phyloP scores from a whole-genome alignment of 176 grass and related monocot genomes.

The Bonia amplexicaulis region DNA sequence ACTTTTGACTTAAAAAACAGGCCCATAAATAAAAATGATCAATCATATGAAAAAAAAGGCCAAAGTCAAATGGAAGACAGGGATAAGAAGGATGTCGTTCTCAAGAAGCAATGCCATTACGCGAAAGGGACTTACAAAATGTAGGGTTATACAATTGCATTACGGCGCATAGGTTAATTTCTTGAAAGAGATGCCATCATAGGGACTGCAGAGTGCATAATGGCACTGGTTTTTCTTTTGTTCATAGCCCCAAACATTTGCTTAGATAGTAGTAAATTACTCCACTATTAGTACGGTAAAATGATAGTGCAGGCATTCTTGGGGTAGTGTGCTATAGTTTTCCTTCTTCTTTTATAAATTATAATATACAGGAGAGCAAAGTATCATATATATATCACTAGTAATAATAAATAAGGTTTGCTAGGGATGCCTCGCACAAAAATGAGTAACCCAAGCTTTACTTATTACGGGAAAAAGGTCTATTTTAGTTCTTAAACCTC shows the following conservation, averaged over 20 bases:
- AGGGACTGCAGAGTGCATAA: background rate
- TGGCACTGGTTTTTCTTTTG: background rate
- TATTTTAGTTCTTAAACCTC: background rate
- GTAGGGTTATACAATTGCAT: background rate
- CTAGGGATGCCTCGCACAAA: background rate
- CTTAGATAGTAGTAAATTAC: background rate
- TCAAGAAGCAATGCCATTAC: background rate
- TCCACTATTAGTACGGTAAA: no score
- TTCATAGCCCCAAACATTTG: background rate
- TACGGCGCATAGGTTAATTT: background rate
- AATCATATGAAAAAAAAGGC: no score
- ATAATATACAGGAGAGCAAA: no score
- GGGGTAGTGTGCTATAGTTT: no score
- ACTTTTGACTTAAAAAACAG: no score
- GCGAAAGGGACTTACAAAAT: background rate
- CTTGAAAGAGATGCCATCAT: background rate
- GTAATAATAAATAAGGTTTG: background rate
- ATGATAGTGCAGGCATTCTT: no score
- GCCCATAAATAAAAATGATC: no score
- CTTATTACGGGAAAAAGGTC: background rate
- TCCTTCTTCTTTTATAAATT: no score
- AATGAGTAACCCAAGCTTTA: background rate
- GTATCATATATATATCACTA: no score
- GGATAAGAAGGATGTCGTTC: conserved; percentile 3
- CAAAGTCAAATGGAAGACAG: background rate